Conservation (phyloP, 2,329 filamentous ascomycete species). For the Paracoccidioides lutzii region DNA sequence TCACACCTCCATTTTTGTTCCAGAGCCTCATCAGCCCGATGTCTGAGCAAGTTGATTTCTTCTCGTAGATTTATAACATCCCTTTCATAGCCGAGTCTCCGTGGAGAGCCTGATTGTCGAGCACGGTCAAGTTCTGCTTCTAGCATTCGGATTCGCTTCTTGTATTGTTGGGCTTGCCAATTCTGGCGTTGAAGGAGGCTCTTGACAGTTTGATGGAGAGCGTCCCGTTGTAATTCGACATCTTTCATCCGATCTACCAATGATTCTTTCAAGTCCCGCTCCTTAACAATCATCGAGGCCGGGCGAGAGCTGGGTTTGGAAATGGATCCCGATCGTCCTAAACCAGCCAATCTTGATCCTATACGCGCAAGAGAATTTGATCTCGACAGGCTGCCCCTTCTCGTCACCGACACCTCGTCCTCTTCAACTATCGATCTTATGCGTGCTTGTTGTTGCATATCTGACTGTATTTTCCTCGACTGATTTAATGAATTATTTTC, state of each 20-base stretch:
- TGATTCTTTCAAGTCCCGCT: conserved; percentile 51
- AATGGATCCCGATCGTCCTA: conserved; percentile 37
- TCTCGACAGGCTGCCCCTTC: conserved; percentile 39
- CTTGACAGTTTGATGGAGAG: conserved; percentile 75
- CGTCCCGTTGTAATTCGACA: conserved; percentile 84
- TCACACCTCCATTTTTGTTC: conserved; percentile 96
- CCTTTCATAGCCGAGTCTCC: conserved; percentile 65
- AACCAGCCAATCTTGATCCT: conserved; percentile 29
- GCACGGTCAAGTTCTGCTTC: conserved; percentile 68
- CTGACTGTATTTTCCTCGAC: conserved; percentile 37
- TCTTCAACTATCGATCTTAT: conserved; percentile 53
- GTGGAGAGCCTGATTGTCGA: conserved; percentile 50
- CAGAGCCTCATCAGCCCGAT: conserved; percentile 81
- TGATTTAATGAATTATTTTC: conserved; percentile 29
- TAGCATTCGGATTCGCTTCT: conserved; percentile 64
- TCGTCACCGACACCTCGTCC: conserved; percentile 31
- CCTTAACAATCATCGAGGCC: conserved; percentile 38
- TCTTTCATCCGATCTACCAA: conserved; percentile 76
- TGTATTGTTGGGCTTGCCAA: conserved; percentile 67
- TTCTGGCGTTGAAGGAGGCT: conserved; percentile 76
- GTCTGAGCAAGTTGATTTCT: conserved; percentile 73
- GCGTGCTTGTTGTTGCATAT: conserved; percentile 33
- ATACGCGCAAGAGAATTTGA: conserved; percentile 55
- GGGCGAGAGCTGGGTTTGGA: conserved; percentile 38
- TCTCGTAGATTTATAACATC: conserved; percentile 69